Base-by-base conservation (phyloP, 2,329 filamentous ascomycete genomes). In the Alternaria angustiovoidea region DNA sequence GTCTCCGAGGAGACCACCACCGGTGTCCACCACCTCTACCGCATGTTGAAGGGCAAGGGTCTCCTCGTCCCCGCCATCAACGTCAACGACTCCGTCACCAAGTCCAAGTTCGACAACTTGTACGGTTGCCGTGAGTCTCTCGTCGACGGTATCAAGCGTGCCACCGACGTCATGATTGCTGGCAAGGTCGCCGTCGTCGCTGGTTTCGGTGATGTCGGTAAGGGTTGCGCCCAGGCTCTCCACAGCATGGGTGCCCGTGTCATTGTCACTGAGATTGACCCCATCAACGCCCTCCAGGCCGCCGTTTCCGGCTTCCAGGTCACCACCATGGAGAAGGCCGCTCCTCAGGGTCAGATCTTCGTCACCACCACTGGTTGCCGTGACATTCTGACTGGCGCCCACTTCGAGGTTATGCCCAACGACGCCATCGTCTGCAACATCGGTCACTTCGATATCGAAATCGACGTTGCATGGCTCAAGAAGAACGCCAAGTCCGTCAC, bases 381-480 rank as follows among this genome's bases (percentile, higher is more conserved):
- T 87, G 95, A 99, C 83, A 98, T 99, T 80, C 89, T 99, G 69
- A 89, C 91, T 75, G 93, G 90, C 80, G 84, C 86, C 79, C 94
- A 99, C 89, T 98, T 99, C 81, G 90, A 96, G 86, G 88, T 83
- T 75, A 99, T 99, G 94, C 86, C 85, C 78, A 97, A 98, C 85
- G 94, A 99, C 77, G 94, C 94, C 81, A 98, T 99, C 77, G 94
- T 98, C 75, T 98, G 94, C 93, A 99, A 99, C 89, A 99, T 99
- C 85, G 94, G 94, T 81, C 94, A 99, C 88, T 99, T 99, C 84
- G 94, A 99, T 82, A 96, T 97, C 77, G 95, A 99, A 87, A 99
- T 99, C 77, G 95, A 99, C 82, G 95, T 99, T 84, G 95, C 95
- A 72, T 99, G 95, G 95, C 87, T 99, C 83, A 98, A 98, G 92